phyloP scores from a whole-genome alignment of 148 eudicot species.

The Oxyria digyna region DNA sequence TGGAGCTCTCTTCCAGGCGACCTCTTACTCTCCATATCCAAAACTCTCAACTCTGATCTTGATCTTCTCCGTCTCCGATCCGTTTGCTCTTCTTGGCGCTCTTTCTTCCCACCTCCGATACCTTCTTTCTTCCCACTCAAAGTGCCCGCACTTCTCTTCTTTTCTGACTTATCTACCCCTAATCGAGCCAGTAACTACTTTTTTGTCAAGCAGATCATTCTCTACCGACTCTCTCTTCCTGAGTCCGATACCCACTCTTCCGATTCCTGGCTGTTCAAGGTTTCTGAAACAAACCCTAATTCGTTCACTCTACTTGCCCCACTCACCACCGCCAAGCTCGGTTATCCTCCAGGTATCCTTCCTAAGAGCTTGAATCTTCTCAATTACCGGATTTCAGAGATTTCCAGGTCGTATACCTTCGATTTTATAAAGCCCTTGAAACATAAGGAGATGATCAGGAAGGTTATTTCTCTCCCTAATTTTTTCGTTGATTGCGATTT shows the following conservation, averaged over 20 bases:
- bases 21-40: constrained; percentile 5
- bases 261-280: not conserved
- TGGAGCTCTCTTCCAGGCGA: constrained; percentile 12
- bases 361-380: constrained; percentile 4
- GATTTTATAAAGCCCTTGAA: not conserved
- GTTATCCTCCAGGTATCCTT: not conserved
- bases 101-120: not conserved
- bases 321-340: not conserved
- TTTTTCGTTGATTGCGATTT: not conserved
- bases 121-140: not conserved
- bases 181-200: not conserved
- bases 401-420: not conserved
- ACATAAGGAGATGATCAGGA: not conserved
- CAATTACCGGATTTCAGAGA: constrained; percentile 2
- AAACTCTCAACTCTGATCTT: constrained; percentile 5
- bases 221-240: not conserved
- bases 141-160: not conserved
- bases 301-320: constrained; percentile 11
- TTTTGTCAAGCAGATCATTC: not conserved
- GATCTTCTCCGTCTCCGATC: constrained; percentile 15
- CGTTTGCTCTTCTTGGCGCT: constrained; percentile 16
- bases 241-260: not conserved
- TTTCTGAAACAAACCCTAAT: not conserved
- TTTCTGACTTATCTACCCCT: not conserved
- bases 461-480: constrained; percentile 3